Percentiles rank a stretch among this genome's conserved stretches.
Conservation (phyloP, 345 rosid genomes). For the Eutrema heterophyllum region DNA sequence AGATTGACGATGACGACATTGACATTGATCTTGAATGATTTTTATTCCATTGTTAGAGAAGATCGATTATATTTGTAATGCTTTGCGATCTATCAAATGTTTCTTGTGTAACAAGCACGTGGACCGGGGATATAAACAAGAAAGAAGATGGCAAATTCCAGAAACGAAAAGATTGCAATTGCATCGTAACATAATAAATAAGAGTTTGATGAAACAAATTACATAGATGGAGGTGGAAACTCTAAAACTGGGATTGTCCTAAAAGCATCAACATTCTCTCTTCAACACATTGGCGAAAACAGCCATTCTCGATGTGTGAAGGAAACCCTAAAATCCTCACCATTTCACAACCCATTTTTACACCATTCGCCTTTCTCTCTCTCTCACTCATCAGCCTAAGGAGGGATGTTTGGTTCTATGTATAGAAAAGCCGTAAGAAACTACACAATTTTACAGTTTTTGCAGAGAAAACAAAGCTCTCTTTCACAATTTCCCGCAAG, state of each 20-base stretch:
- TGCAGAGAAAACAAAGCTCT: slow-evolving; percentile 38
- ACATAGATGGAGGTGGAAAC: slow-evolving; percentile 1
- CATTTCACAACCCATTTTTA: slow-evolving; percentile 28
- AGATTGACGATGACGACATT: slow-evolving; percentile 36
- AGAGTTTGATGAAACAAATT: background rate
- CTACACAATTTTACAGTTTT: slow-evolving; percentile 62
- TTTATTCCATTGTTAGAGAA: background rate
- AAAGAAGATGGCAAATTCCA: background rate
- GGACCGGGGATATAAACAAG: background rate
- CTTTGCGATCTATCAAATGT: background rate
- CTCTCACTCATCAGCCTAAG: slow-evolving; percentile 32
- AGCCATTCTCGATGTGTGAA: slow-evolving; percentile 46
- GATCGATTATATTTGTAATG: background rate
- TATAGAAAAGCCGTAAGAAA: slow-evolving; percentile 42
- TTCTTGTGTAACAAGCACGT: background rate
- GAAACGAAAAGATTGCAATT: background rate
- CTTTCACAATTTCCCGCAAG: slow-evolving; percentile 1
- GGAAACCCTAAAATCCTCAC: slow-evolving; percentile 35
- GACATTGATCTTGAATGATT: slow-evolving; percentile 25
- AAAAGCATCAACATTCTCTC: slow-evolving; percentile 23
- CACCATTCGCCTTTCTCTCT: slow-evolving; percentile 37
- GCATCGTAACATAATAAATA: background rate
- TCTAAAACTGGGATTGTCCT: slow-evolving; percentile 23
- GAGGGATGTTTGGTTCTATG: slow-evolving; percentile 37
- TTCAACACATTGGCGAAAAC: slow-evolving; percentile 25